phyloP scores from a whole-genome alignment of 352 stramenopile species.

The Phytophthora sp. region DNA sequence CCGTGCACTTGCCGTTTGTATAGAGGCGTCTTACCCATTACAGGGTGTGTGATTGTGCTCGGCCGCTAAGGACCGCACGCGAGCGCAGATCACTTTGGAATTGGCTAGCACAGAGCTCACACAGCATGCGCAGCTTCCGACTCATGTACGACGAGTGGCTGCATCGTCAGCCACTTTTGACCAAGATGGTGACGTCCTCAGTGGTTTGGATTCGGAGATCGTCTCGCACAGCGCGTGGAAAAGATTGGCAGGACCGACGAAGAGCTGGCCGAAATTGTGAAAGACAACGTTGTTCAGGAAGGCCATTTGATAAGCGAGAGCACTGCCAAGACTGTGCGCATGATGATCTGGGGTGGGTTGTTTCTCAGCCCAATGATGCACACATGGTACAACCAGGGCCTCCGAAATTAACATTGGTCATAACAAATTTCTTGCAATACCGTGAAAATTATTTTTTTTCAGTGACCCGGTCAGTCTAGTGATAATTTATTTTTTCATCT shows the following conservation, averaged over 20 bases:
- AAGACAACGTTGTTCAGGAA: slow-evolving; percentile 6
- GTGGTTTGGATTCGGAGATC: slow-evolving; percentile 60
- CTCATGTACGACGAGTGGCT: slow-evolving; percentile 57
- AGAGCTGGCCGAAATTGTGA: not conserved
- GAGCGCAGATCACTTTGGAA: slow-evolving; percentile 7
- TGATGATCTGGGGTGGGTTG: slow-evolving; percentile 86
- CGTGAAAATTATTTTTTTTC: no score
- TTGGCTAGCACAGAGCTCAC: not conserved
- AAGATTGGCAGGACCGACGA: slow-evolving; percentile 7
- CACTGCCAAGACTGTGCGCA: slow-evolving; percentile 32
- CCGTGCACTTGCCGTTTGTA: slow-evolving; percentile 5
- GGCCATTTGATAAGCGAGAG: slow-evolving; percentile 6
- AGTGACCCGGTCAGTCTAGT: no score
- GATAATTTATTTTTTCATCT: no score
- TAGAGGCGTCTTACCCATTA: not conserved
- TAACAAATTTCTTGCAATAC: no score
- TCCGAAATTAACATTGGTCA: no score
- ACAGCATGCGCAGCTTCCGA: slow-evolving; percentile 36
- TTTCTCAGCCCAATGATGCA: slow-evolving; percentile 87
- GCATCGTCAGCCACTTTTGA: slow-evolving; percentile 52
- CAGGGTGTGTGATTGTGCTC: no score
- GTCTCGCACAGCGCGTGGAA: slow-evolving; percentile 55
- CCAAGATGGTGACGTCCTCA: slow-evolving; percentile 63
- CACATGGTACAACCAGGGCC: slow-evolving; percentile 92
- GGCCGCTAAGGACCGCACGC: not conserved